Evolutionary conservation across 2,329 filamentous ascomycete species (phyloP), one percentile per base, ranked within the genome.

Genomic region (Colletotrichum sp.): DNA sequence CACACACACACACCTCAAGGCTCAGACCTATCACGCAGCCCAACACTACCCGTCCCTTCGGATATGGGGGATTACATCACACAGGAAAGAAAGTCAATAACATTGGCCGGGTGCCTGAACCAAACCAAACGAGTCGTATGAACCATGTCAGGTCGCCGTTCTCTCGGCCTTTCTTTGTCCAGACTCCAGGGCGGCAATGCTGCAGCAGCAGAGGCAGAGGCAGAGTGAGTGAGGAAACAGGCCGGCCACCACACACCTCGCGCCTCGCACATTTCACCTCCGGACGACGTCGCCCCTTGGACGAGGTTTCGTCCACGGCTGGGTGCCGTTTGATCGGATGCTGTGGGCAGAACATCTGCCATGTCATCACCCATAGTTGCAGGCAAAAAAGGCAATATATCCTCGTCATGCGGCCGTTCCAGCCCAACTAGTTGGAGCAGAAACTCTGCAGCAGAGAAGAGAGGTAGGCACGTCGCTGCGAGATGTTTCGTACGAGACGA

Each of bases 271-370:
- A 18, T 65, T 28, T 21, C 62, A 65, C 64, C 59, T 62, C 59
- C 21, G 24, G 32, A n/a, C 62, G 21, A 57, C 32, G 30, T 59
- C 21, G 60, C 44, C 57, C 44, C 52, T 55, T 69, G 49, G 57
- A 63, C 55, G 34, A 74, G 21, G 49, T 70, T 74, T 70, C 36
- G 49, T 26, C 44, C 60, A 55, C 44, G 68, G 62, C 68, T 55
- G 69, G 69, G 57, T 49, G 64, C 70, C 57, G 32, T 64, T 69
- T 59, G 69, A 69, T 76, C 69, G 44, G 57, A 72, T 65, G 30
- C 39, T 26, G 26, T 26, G 44, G 64, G 64, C 69, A 72, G 64
- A 73, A 73, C 44, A 69, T 68, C 64, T 65, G 64, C 44, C 39
- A 59, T 73, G 63, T 55, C 69, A 67, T 44, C 30, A 69, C 28